Evolutionary conservation across 176 grass and related monocot species (phyloP), one percentile per base, ranked within the genome.

Genomic region (Oryza glaberrima): DNA sequence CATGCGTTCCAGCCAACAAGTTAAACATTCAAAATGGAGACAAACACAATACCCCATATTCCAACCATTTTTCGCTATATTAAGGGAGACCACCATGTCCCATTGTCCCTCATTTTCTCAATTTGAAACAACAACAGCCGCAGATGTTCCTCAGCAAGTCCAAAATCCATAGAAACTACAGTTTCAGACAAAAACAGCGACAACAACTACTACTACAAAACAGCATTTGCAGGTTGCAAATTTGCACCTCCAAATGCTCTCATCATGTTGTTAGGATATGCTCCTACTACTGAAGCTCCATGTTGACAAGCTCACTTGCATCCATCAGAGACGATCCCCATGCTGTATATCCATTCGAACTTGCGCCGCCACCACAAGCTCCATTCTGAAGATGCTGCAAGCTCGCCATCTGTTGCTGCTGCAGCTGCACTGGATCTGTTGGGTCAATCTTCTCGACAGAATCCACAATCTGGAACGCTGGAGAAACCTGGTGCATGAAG

Each of bases 311-410:
- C 28, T 78, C 76, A 15, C 25, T 47, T 2, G 65, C 19, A 34
- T 75, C 81, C 68, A 40, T 0, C 16, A 72, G 11, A 11, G 35
- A 13, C 7, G 73, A 51, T 23, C 78, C 85, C 80, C 65, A 73
- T 0, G 15, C 38, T 5, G 43, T n/a, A 19, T 81, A 54, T 1
- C 11, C 67, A 0, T 72, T 72, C 1, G 84, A 47, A 82, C 10
- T 44, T 16, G 74, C 74, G 36, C 58, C 70, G 44, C 23, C 54
- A 0, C 46, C 25, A 10, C 35, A 60, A 11, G 71, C 85, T 20
- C 51, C 78, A 19, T 76, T 79, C 11, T 92, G 85, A 26, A 85
- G 86, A 78, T 73, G 67, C 83, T 92, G 87, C 34, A 92, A 73
- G 72, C 34, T 81, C 0, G 38, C 63, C 11, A 75, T 72, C 11